Base-by-base conservation (phyloP, 2,329 filamentous ascomycete genomes). In the Fusarium buharicum region DNA sequence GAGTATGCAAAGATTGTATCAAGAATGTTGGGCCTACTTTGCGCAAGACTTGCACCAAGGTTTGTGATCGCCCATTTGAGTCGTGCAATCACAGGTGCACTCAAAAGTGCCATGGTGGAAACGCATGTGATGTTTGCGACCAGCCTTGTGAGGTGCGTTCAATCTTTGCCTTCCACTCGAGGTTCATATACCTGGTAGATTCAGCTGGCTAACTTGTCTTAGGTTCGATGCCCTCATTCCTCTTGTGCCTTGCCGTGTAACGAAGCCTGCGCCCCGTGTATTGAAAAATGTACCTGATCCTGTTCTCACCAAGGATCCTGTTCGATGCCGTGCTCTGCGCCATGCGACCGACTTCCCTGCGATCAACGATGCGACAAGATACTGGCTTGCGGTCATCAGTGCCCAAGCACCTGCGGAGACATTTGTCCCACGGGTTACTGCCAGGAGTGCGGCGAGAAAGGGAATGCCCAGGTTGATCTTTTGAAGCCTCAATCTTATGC, bases 341-440 rank as follows among this genome's bases (percentile, higher is more conserved):
- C 89, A 0, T 92, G 88, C 67, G 77, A 89, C 59, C 81, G 84
- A 69, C 69, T 90, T 0, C 89, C 88, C 3, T 92, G 88, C 70
- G 82, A 82, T 6, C 69, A 79, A 65, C 78, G 88, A n/a, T 92
- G 88, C 66, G 62, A 74, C 2, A 77, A 81, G 33, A 16, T 50
- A 0, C 73, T 91, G 1, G 8, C 18, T 0, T 91, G 88, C 68
- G 84, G 84, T 0, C 87, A 90, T 66, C 83, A 78, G 64, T 91
- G 77, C 34, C 87, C 87, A 1, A 84, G 83, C 0, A 59, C 90
- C 2, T 91, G 88, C 61, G 88, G 88, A 2, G 89, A 90, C 62
- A 59, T 51, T 0, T 92, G 88, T 57, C 88, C 86, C 0, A 31
- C 69, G 2, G 65, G 58, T 0, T 84, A 79, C 62, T 91, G 88